Evolutionary conservation across 306 rosid genomes (phyloP), one percentile per base, ranked within the genome.

Genomic region (Clitoria ternatea): DNA sequence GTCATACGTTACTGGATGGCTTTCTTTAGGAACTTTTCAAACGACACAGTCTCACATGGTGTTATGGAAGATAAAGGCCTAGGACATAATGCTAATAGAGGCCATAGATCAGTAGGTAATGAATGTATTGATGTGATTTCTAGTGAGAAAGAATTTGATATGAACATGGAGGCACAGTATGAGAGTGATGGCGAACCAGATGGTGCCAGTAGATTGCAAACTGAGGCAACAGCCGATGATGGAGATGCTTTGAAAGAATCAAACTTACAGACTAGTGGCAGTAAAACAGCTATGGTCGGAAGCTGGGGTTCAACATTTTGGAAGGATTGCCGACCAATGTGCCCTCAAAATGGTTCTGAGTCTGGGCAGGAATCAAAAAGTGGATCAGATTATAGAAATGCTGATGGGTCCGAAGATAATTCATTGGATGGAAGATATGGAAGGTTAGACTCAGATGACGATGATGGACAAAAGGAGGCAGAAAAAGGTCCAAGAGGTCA

Each of bases 271-370:
- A 57, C 82, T 66, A 54, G 88, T 80, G 92, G 85, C 72, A 91
- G 92, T 83, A 87, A 87, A 79, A 79, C 83, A 20, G 81, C 82
- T 33, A 62, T 78, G 73, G 77, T 80, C 24, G 96, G 96, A 76
- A 86, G 84, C 82, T 95, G 99, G 99, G 99, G 99, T 76, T 89
- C 99, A 5, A 86, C 82, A 20, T 95, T 95, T 86, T 95, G 97
- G 97, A 87, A 95, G 87, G 97, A 91, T 79, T 91, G 96, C 77
- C 92, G 84, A 56, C 99, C 97, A 60, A 70, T 80, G 90, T 30
- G 55, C 70, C 76, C 88, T 24, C 88, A 70, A 76, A 90, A 83
- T 60, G 96, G 90, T 56, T 78, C 87, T 15, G 97, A 91, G 67
- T 91, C 92, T 73, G 97, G 91, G 49, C 88, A 77, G 82, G 97